phyloP scores from a whole-genome alignment of 495 filamentous ascomycete species.

The Hypomontagnella submonticulosa region DNA sequence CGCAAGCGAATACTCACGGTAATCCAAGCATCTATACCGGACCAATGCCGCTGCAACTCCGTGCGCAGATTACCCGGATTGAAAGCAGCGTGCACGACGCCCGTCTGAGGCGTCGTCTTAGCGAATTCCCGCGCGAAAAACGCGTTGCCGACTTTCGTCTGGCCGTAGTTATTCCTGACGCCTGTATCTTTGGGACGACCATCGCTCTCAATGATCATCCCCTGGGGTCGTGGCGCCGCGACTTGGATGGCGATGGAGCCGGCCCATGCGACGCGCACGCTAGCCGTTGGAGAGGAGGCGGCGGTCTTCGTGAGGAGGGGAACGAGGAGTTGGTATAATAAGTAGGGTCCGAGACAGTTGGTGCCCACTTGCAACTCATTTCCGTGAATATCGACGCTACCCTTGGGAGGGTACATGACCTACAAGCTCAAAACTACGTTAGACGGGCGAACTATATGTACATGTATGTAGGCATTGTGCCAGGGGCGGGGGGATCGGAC shows the following conservation, averaged over 20 bases:
- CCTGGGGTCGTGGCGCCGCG: constrained; percentile 37
- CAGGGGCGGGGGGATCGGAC: not conserved
- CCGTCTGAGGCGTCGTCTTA: constrained; percentile 24
- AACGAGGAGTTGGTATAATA: constrained; percentile 55
- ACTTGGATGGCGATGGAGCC: constrained; percentile 42
- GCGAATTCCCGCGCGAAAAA: constrained; percentile 50
- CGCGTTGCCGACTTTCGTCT: constrained; percentile 54
- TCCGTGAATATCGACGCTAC: constrained; percentile 47
- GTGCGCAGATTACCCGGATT: constrained; percentile 59
- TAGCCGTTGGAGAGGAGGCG: constrained; percentile 44
- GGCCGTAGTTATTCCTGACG: constrained; percentile 42
- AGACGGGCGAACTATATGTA: not conserved
- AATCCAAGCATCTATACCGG: constrained; percentile 17
- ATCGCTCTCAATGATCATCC: constrained; percentile 49
- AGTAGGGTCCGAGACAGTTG: constrained; percentile 53
- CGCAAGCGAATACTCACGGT: constrained; percentile 22
- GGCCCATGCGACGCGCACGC: constrained; percentile 59
- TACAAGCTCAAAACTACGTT: constrained; percentile 33
- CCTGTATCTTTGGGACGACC: constrained; percentile 32
- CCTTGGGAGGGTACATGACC: constrained; percentile 45
- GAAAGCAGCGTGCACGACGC: constrained; percentile 40
- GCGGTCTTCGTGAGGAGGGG: constrained; percentile 58
- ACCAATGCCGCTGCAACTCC: constrained; percentile 42
- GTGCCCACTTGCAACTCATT: constrained; percentile 52
- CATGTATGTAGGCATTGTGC: not conserved